Base-by-base conservation (phyloP, 371 early-diverging fungal species). In the Gilbertella persicaria region DNA sequence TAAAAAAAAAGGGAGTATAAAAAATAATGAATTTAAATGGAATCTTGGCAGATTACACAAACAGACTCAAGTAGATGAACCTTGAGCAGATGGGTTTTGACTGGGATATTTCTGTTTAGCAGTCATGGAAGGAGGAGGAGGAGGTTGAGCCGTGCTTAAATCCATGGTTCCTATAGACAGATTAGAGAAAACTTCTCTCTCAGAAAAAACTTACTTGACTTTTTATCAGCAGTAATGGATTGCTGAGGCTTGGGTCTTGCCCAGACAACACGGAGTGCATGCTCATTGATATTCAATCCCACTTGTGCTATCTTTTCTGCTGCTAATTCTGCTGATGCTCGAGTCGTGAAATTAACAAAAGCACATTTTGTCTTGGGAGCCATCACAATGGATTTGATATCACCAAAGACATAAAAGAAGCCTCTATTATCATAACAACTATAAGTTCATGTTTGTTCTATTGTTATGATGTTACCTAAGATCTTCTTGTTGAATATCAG, bases 311-410 rank as follows among this genome's bases (percentile, higher is more conserved):
- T 60, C 49, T 81, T 74, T 19, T 83, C 81, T 17, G 85, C 84
- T 0, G 93, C 93, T 16, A 82, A 58, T 66, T 93, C 91, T 12
- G 96, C 96, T 21, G 84, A 82, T 9, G 72, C 72, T 39, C 94
- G 77, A 12, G 85, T 80, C 4, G 80, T 78, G 64, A 80, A 97
- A 69, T 95, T 96, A 39, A 97, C 75, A 73, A 95, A 96, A 1
- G 96, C 97, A 58, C 92, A 93, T 47, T 84, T 79, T 21, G 86
- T 82, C 54, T 88, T 90, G 45, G 80, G 76, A 10, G 88, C 83
- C 1, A 95, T 75, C 4, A 91, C 85, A n/a, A 96, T 70, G 0
- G 94, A 92, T 66, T 92, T 91, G 60, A 96, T 80, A 55, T 93
- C 93, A 23, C 97, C 97, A 71, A 83, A 95, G 0, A 75, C 80